Base-by-base conservation (phyloP, 352 stramenopile species). In the Phytopythium aichiense region DNA sequence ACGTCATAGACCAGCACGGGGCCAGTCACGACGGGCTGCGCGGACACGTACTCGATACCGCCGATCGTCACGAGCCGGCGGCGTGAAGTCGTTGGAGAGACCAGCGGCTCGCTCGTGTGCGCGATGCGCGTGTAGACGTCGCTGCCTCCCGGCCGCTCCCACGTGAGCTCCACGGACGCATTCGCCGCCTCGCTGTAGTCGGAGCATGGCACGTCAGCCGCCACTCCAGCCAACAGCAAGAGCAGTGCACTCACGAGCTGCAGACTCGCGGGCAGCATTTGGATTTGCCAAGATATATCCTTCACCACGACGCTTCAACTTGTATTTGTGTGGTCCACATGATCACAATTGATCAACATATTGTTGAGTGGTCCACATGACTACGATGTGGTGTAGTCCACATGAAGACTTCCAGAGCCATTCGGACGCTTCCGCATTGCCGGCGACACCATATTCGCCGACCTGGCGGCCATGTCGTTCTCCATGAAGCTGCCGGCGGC, bases 11-110 rank as follows among this genome's bases (percentile, higher is more conserved):
- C 74, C n/a, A 89, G 64, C 28, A 83, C 72, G 38, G 79, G 76
- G 40, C 68, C 81, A 56, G 67, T 60, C 12, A 89, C 78, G 2
- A 84, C 75, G 6, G 81, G 81, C 65, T 91, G 81, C 25, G 79
- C 74, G 0, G 79, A 89, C 61, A 89, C 81, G 68, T 85, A 89
- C 59, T 77, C 79, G 46, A 89, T 87, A 37, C 79, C 81, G 9
- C 81, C 81, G 30, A 89, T 70, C n/a, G 87, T 68, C 31, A 87
- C 46, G 37, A 91, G 40, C 0, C 53, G 53, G 22, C 46, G 53
- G 13, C 53, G 53, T 2, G 66, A 49, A 45, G 52, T n/a, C 0
- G 52, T 48, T 4, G 22, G 23, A 20, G 35, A 35, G 20, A 58
- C 9, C 9, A 58, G n/a, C 18, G 53, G 35, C 12, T 58, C 53